Conservation (phyloP, 805 yeast species). For the Yamadazyma olivae region DNA sequence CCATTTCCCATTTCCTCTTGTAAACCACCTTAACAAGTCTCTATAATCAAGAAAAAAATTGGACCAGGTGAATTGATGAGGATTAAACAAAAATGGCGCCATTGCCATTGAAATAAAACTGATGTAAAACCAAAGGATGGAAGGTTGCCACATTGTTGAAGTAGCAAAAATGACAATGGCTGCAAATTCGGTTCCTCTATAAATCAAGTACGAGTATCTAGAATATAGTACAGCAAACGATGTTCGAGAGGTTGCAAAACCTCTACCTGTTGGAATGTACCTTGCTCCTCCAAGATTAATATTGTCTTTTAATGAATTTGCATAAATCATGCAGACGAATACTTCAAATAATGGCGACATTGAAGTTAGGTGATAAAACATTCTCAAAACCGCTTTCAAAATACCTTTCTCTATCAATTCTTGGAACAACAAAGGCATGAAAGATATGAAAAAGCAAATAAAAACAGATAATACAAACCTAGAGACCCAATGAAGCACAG, state of each 20-base stretch:
- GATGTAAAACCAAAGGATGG: slow-evolving; percentile 68
- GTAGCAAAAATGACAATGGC: slow-evolving; percentile 56
- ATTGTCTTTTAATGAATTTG: slow-evolving; percentile 68
- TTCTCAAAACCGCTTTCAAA: slow-evolving; percentile 70
- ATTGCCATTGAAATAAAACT: slow-evolving; percentile 62
- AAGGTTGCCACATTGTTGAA: slow-evolving; percentile 57
- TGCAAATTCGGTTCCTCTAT: slow-evolving; percentile 56
- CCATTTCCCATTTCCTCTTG: slow-evolving; percentile 80
- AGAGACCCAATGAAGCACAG: slow-evolving; percentile 78
- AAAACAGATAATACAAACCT: slow-evolving; percentile 79
- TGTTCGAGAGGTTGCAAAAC: slow-evolving; percentile 78
- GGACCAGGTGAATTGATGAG: slow-evolving; percentile 67
- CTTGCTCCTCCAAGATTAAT: slow-evolving; percentile 83
- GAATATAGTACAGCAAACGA: slow-evolving; percentile 73
- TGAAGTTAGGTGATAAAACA: slow-evolving; percentile 64
- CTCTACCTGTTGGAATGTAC: slow-evolving; percentile 83
- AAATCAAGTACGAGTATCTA: slow-evolving; percentile 65
- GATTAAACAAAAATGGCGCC: slow-evolving; percentile 74
- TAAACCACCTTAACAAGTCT: slow-evolving; percentile 85
- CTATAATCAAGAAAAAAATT: slow-evolving; percentile 78
- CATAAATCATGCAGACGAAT: slow-evolving; percentile 76
- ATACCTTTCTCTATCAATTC: slow-evolving; percentile 81
- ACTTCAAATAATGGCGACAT: slow-evolving; percentile 81
- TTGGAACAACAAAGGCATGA: slow-evolving; percentile 74
- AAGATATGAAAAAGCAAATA: slow-evolving; percentile 78